Evolutionary conservation across 768 basidiomycete species (phyloP).

Genomic region (Collybia sp.): DNA sequence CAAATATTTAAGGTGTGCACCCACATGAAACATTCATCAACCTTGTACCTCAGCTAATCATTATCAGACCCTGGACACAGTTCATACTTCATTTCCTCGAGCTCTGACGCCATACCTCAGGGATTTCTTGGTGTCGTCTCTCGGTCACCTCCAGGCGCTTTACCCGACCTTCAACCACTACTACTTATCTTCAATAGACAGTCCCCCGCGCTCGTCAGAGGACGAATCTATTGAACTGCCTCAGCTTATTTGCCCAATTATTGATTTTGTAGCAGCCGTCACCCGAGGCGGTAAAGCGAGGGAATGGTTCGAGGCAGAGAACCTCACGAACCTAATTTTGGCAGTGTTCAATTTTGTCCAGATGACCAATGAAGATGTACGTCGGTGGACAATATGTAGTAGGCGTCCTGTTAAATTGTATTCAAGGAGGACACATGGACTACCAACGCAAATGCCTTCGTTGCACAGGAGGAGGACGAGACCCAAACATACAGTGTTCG

Average conservation of each 20-base stretch:
- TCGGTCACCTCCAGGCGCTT: slow-evolving; percentile 54
- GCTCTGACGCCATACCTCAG: slow-evolving; percentile 59
- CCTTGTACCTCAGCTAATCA: background rate
- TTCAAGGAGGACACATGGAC: slow-evolving; percentile 87
- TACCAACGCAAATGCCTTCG: slow-evolving; percentile 84
- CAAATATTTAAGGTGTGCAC: slow-evolving; percentile 77
- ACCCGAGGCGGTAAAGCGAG: slow-evolving; percentile 61
- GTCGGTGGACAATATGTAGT: slow-evolving; percentile 15
- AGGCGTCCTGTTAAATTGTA: slow-evolving; percentile 1
- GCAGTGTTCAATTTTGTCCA: slow-evolving; percentile 69
- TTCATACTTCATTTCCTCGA: slow-evolving; percentile 80
- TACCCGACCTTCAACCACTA: slow-evolving; percentile 57
- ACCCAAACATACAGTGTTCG: slow-evolving; percentile 77
- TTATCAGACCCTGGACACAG: slow-evolving; percentile 68
- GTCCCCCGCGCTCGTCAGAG: slow-evolving; percentile 63
- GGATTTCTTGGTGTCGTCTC: slow-evolving; percentile 52
- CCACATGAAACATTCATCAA: background rate
- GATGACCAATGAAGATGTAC: slow-evolving; percentile 87
- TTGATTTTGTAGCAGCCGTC: slow-evolving; percentile 74
- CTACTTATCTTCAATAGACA: slow-evolving; percentile 53
- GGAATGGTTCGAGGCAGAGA: slow-evolving; percentile 54
- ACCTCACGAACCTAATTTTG: slow-evolving; percentile 45
- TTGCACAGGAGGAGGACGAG: slow-evolving; percentile 94
- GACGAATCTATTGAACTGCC: slow-evolving; percentile 74
- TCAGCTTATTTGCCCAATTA: slow-evolving; percentile 69